phyloP scores from a whole-genome alignment of 1,139 yeast species.

The Suhomyces guaymorum region DNA sequence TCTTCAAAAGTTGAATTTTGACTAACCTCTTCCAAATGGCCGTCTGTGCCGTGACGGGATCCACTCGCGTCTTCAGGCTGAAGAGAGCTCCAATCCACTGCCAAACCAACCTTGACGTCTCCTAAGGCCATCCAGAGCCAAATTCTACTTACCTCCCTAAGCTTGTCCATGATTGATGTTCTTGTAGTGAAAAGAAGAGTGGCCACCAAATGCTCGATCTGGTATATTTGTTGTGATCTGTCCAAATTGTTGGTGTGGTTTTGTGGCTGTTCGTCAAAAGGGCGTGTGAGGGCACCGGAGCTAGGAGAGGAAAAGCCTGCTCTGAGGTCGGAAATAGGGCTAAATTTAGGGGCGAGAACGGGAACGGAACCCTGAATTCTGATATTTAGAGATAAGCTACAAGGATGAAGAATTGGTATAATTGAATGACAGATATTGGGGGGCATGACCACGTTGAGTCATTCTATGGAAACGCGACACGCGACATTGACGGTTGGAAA shows the following conservation, averaged over 20 bases:
- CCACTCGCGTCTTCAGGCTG: neutral
- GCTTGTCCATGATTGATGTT: slow-evolving; percentile 42
- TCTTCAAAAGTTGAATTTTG: too few relatives aligned
- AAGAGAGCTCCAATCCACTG: slow-evolving; percentile 1
- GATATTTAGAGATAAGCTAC: too few relatives aligned
- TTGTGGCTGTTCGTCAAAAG: slow-evolving; percentile 13
- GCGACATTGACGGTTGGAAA: too few relatives aligned
- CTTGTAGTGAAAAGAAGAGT: slow-evolving; percentile 9
- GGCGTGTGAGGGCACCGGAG: slow-evolving; percentile 5
- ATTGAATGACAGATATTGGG: too few relatives aligned
- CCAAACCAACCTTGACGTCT: slow-evolving; percentile 4
- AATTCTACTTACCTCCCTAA: slow-evolving; percentile 49
- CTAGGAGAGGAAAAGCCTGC: neutral
- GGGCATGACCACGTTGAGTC: too few relatives aligned
- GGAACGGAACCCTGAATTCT: too few relatives aligned
- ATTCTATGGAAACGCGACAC: too few relatives aligned
- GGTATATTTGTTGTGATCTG: slow-evolving; percentile 16
- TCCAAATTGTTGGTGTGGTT: slow-evolving; percentile 13
- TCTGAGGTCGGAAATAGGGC: neutral
- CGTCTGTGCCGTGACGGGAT: slow-evolving; percentile 2
- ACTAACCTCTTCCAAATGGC: neutral
- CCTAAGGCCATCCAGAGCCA: slow-evolving; percentile 1
- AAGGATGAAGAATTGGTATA: too few relatives aligned
- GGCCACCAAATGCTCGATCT: slow-evolving; percentile 6
- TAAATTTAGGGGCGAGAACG: too few relatives aligned